Percentiles rank a stretch among this genome's conserved stretches.
phyloP scores from a whole-genome alignment of 2,329 filamentous ascomycete species.

The Sphaerulina populicola region DNA sequence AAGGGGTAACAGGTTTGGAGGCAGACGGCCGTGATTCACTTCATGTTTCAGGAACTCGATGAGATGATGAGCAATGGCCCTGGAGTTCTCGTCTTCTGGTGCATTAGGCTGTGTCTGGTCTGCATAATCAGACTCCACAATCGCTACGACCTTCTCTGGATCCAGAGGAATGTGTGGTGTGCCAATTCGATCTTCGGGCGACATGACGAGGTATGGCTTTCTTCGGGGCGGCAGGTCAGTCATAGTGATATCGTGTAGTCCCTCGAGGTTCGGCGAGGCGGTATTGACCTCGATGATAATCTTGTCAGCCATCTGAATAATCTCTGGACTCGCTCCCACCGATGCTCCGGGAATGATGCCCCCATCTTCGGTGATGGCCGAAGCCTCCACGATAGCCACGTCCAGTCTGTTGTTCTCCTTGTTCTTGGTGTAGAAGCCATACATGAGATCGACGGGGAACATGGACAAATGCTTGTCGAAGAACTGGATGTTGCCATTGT shows the following conservation, averaged over 20 bases:
- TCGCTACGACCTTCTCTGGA: constrained; percentile 72
- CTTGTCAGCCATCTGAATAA: constrained; percentile 87
- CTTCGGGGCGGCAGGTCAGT: constrained; percentile 71
- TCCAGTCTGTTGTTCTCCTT: constrained; percentile 66
- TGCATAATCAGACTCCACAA: constrained; percentile 76
- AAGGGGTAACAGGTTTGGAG: constrained; percentile 66
- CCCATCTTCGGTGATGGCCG: constrained; percentile 78
- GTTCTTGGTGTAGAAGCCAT: constrained; percentile 68
- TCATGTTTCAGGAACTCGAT: constrained; percentile 85
- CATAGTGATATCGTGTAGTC: constrained; percentile 83
- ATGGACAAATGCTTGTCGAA: constrained; percentile 91
- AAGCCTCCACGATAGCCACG: constrained; percentile 72
- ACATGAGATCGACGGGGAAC: constrained; percentile 81
- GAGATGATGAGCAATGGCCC: constrained; percentile 66
- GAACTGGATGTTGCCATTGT: constrained; percentile 79
- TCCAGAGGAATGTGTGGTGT: constrained; percentile 75
- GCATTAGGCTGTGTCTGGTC: constrained; percentile 68
- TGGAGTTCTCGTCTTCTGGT: constrained; percentile 63
- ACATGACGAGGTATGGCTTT: constrained; percentile 80
- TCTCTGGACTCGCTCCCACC: constrained; percentile 24
- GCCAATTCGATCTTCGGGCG: constrained; percentile 78
- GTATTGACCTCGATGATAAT: constrained; percentile 92
- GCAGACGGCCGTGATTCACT: constrained; percentile 67
- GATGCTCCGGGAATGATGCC: constrained; percentile 81
- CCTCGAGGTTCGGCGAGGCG: constrained; percentile 72